Base-by-base conservation (phyloP, 1,139 yeast species). In the Magnusiomyces starmeri region DNA sequence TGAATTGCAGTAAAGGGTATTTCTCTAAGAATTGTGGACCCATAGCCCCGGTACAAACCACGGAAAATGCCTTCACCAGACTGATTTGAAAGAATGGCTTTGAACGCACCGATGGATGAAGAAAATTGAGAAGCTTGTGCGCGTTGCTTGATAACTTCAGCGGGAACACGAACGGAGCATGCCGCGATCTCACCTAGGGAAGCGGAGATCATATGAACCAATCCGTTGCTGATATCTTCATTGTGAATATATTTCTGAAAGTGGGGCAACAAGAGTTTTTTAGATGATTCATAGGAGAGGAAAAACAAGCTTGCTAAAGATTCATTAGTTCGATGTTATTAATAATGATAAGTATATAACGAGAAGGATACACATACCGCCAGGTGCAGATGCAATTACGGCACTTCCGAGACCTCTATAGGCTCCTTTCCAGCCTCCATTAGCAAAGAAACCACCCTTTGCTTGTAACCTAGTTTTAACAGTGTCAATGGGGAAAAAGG, bases 401-500 rank as follows among this genome's bases (percentile, higher is more conserved):
- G 96, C 92, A 46, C 96, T 85, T 1, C 97, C 97, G 9, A 92
- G 74, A 1, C 99, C 99, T 58, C 84, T 76, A 63, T 92, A 92
- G 16, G 94, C 83, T 0, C 97, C 97, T 50, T 70, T 73, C 79
- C 92, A 92, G 2, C 96, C 98, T 26, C 98, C 98, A 68, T 90
- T 92, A 22, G 70, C 73, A 66, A 88, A 86, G 63, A 92, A 90
- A 0, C 98, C 98, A 29, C 96, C 97, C 64, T 82, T 82, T 34
- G 98, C 97, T 67, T 92, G 99, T 18, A 92, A 72, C 54, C 99
- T 73, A 0, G 99, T 92, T 70, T 92, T 92, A 57, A 92, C 62
- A 1, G 99, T 94, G 62, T 94, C 99, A 46, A 92, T 87, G 9
- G 99, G 98, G 73, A 92, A 92, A 69, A 92, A 92, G 8, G 86